Conservation (phyloP, 345 rosid genomes). For the Ceriops decandra region DNA sequence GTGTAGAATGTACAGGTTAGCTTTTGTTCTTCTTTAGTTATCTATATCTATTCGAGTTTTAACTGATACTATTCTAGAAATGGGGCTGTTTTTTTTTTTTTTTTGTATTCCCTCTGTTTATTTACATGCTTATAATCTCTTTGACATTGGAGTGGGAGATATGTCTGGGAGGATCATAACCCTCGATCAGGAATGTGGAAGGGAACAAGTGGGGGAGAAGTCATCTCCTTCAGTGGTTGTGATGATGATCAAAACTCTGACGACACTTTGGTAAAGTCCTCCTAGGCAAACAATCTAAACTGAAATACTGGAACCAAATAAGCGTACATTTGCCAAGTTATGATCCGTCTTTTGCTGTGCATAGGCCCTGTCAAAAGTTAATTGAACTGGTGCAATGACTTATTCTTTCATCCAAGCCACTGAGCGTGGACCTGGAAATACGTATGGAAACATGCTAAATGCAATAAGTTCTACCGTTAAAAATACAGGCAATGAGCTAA, state of each 20-base stretch:
- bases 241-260: slow-evolving; percentile 82
- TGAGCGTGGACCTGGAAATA: slow-evolving; percentile 61
- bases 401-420: slow-evolving; percentile 82
- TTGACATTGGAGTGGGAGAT: slow-evolving; percentile 45
- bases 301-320: background rate
- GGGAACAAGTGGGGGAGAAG: slow-evolving; percentile 92
- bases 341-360: background rate
- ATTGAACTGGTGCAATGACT: slow-evolving; percentile 95
- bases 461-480: slow-evolving; percentile 77
- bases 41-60: background rate
- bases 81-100: background rate
- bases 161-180: slow-evolving; percentile 79
- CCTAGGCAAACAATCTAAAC: background rate
- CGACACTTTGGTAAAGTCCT: slow-evolving; percentile 61
- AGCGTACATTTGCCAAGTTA: background rate
- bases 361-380: slow-evolving; percentile 64
- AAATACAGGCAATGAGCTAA: slow-evolving; percentile 20
- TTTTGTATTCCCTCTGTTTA: background rate
- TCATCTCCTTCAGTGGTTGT: slow-evolving; percentile 82
- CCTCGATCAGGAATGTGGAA: slow-evolving; percentile 78
- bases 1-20: slow-evolving; percentile 83
- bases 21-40: background rate
- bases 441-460: slow-evolving; percentile 62
- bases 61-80: background rate
- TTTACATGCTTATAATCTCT: background rate